These are phyloP conservation scores for Cenchrus fungigraminus DNA, from an alignment of 176 grass and related monocot genomes.

Conservation along the genomic window DNA sequence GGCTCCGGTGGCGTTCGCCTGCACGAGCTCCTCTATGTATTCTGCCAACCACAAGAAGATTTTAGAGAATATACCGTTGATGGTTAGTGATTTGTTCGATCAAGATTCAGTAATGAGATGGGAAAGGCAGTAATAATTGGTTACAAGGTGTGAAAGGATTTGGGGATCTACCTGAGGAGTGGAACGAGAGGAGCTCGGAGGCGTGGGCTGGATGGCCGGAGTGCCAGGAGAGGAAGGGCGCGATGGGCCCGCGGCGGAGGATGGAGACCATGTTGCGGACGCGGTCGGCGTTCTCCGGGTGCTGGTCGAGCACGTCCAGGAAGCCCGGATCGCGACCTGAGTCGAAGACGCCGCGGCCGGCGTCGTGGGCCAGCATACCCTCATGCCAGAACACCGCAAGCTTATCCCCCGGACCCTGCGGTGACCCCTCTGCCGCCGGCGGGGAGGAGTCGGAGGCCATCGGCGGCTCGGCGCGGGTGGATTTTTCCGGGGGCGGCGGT, in stretches of 20 bases:
- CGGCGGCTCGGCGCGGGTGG: background rate
- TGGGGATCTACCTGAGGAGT: conserved; percentile 55
- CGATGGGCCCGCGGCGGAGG: conserved; percentile 78
- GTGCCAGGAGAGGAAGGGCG: conserved; percentile 74
- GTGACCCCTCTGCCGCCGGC: background rate
- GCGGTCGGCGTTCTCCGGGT: conserved; percentile 89
- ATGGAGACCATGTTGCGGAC: conserved; percentile 95
- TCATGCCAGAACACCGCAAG: conserved; percentile 91
- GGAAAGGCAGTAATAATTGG: background rate
- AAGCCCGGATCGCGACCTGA: conserved; percentile 86
- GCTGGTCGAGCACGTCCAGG: conserved; percentile 87
- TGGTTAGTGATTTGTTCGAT: background rate
- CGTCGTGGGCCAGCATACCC: conserved; percentile 90
- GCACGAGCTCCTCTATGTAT: conserved; percentile 80
- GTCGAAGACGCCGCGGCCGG: conserved; percentile 83
- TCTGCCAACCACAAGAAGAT: conserved; percentile 49
- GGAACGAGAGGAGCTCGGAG: conserved; percentile 74
- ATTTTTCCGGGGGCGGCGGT: background rate
- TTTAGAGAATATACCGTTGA: background rate
- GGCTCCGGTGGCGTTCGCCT: conserved; percentile 66
- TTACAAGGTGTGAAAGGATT: background rate
- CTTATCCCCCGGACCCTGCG: background rate
- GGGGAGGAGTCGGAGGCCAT: conserved; percentile 35
- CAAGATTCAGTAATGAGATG: background rate
- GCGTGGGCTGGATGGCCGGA: conserved; percentile 63